Base-by-base conservation (phyloP, 75 land plant genomes). In the Gnetum montanum region DNA sequence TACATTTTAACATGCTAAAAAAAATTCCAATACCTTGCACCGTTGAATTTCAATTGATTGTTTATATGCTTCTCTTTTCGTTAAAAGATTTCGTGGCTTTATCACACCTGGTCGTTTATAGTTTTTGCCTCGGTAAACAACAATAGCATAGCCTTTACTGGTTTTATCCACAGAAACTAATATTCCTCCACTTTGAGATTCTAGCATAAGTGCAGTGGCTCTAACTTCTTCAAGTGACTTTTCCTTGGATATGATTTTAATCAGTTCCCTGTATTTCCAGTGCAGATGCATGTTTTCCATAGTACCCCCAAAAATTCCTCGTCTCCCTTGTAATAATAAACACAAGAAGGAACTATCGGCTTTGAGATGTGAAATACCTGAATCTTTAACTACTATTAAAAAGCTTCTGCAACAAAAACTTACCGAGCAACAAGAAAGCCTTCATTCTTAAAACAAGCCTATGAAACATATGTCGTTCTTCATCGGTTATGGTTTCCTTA, bases 211-310 rank as follows among this genome's bases (percentile, higher is more conserved):
- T 19, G 98, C 98, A 59, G 75, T 64, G 30, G 77, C 68, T 61
- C 73, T 72, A 20, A 77, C 86, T 62, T 76, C 68, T 18, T 60
- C 70, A 40, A 77, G 68, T 34, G 52, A 56, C 59, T 68, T 72
- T 33, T 73, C 86, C 43, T 94, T 89, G 36, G 80, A 57, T 29
- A 85, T 54, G 46, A 94, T 72, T 66, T 89, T 94, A 33, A 94
- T 83, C 50, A 94, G 69, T 59, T 94, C 98, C 53, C 98, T 69
- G 46, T 94, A 84, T 56, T 94, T 94, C 98, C 98, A 94, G 46
- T 94, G 98, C 68, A 94, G 70, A 64, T 94, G 98, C 98, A 94
- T 94, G 62, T 94, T 94, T 63, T 94, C 98, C 41, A 94, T 75
- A 36, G 83, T 78, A 23, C 98, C 98, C 65, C 80, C 96, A 71